These are phyloP conservation scores for Lipomyces sp. DNA, from an alignment of 805 yeast genomes.

Conservation along the genomic window DNA sequence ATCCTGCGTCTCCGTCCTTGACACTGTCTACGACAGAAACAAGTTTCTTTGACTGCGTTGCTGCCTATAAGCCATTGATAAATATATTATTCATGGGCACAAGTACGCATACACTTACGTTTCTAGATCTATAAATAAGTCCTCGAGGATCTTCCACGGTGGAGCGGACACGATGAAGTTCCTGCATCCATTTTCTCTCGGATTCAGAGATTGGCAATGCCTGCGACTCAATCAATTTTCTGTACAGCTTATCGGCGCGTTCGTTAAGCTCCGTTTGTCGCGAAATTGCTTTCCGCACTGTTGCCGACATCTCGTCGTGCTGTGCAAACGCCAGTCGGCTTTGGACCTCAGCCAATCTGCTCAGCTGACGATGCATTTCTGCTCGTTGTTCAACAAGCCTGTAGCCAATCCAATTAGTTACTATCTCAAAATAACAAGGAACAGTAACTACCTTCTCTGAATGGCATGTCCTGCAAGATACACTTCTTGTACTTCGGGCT, in stretches of 20 bases:
- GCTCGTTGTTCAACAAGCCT: constrained; percentile 49
- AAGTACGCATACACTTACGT: constrained; percentile 9
- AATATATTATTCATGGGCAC: not conserved
- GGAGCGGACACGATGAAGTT: constrained; percentile 48
- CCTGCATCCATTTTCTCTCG: constrained; percentile 55
- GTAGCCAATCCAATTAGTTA: not conserved
- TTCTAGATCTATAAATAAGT: constrained; percentile 7
- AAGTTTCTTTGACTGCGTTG: constrained; percentile 19
- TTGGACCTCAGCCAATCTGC: constrained; percentile 39
- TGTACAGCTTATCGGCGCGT: constrained; percentile 45
- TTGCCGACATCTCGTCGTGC: constrained; percentile 7
- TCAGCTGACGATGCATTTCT: constrained; percentile 52
- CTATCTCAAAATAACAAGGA: not conserved
- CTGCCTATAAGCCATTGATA: constrained; percentile 8
- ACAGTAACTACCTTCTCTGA: constrained; percentile 40
- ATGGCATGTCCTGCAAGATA: constrained; percentile 48
- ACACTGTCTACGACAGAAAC: constrained; percentile 12
- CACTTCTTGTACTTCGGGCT: constrained; percentile 41
- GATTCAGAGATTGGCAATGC: constrained; percentile 48
- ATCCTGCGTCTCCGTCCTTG: constrained; percentile 7
- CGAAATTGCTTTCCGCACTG: constrained; percentile 30
- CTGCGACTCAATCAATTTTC: constrained; percentile 41
- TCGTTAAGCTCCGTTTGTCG: constrained; percentile 47
- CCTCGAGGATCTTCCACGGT: constrained; percentile 36
- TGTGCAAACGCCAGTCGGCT: constrained; percentile 2